phyloP scores from a whole-genome alignment of 768 basidiomycete species.

The Tubosaeta sp. region DNA sequence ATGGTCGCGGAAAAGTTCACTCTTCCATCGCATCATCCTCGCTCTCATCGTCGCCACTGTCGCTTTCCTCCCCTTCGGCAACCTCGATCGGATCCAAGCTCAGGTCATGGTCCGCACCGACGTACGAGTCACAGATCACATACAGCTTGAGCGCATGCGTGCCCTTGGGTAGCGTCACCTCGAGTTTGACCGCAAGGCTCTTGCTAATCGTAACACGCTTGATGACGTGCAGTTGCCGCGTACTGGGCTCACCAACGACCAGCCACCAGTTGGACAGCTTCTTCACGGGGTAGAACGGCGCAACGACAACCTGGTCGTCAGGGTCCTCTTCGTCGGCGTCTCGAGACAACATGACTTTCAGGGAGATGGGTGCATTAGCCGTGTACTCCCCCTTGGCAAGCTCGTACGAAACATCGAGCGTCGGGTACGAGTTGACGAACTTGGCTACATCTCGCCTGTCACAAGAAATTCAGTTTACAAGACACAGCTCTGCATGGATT shows the following conservation, averaged over 20 bases:
- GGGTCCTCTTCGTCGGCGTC: constrained; percentile 77
- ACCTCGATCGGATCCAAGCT: constrained; percentile 78
- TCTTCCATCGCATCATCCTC: constrained; percentile 59
- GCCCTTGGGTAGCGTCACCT: constrained; percentile 86
- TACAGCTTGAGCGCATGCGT: constrained; percentile 78
- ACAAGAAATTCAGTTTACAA: not conserved
- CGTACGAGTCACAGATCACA: constrained; percentile 89
- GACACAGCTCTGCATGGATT: not conserved
- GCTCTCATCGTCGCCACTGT: constrained; percentile 71
- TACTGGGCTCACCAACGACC: constrained; percentile 80
- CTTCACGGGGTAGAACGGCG: constrained; percentile 86
- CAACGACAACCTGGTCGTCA: constrained; percentile 80
- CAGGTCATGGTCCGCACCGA: constrained; percentile 91
- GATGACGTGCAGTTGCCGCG: constrained; percentile 76
- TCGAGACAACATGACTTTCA: constrained; percentile 75
- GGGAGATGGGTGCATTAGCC: constrained; percentile 75
- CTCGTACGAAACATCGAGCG: constrained; percentile 85
- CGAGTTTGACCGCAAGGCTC: constrained; percentile 76
- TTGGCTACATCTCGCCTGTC: constrained; percentile 87
- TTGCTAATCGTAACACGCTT: constrained; percentile 82
- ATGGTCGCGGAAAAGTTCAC: constrained; percentile 18
- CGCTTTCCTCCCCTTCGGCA: constrained; percentile 86
- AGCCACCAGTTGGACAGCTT: constrained; percentile 99
- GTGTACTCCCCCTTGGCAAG: constrained; percentile 86
- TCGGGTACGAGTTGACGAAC: constrained; percentile 96